A percentile compares a stretch with the other conserved stretches of the same genome.
These are phyloP conservation scores for Cicer bijugum DNA, from an alignment of 306 rosid species.

Conservation along the genomic window DNA sequence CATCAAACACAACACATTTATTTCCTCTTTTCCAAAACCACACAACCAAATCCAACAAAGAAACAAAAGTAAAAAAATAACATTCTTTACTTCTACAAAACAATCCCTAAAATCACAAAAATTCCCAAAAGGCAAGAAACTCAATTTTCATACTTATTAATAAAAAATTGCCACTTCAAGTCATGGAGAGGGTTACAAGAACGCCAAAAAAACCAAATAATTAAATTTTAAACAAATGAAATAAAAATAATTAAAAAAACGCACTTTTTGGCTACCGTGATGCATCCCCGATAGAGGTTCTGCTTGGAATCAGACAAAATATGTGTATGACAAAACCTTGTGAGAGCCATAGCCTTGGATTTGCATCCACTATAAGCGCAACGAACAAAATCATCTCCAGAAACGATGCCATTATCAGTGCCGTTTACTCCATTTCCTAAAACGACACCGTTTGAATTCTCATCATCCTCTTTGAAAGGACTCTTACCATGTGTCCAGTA, in stretches of 20 bases:
- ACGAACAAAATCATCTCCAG: slow-evolving; percentile 51
- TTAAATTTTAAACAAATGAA: neutral
- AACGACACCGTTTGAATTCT: neutral
- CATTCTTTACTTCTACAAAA: neutral
- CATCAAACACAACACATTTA: slow-evolving; percentile 5
- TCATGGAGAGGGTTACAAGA: neutral
- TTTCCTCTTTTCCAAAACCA: neutral
- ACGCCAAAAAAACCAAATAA: neutral
- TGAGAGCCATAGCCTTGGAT: slow-evolving; percentile 56
- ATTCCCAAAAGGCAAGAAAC: slow-evolving; percentile 16
- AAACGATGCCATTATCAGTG: slow-evolving; percentile 18
- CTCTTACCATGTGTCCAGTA: slow-evolving; percentile 75
- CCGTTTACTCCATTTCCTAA: slow-evolving; percentile 9
- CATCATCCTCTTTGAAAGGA: slow-evolving; percentile 65
- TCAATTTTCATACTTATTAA: neutral
- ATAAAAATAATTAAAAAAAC: neutral
- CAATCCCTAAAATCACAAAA: slow-evolving; percentile 12
- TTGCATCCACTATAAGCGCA: slow-evolving; percentile 51
- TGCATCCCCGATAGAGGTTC: slow-evolving; percentile 51
- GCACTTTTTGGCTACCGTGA: slow-evolving; percentile 48
- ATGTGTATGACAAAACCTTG: slow-evolving; percentile 49
- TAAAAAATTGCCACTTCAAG: neutral
- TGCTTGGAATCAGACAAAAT: slow-evolving; percentile 55
- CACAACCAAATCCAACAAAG: slow-evolving; percentile 22
- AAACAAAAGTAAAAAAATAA: neutral